Base-by-base conservation (phyloP, 176 grass and related monocot genomes). In the Pharus latifolius region DNA sequence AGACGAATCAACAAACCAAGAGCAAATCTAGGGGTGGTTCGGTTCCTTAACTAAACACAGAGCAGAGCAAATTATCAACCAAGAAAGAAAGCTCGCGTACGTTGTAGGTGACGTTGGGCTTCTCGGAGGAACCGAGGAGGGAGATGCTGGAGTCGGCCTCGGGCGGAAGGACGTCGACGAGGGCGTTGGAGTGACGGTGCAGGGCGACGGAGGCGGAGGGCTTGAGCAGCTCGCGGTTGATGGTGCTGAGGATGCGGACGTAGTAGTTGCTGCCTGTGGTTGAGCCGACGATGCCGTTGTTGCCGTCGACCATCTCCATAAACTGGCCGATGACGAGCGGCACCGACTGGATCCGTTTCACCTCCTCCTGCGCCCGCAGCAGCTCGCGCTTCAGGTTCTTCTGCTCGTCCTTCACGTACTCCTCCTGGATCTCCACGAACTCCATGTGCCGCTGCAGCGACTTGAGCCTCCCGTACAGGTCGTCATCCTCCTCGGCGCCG, bases 241-340 rank as follows among this genome's bases (percentile, higher is more conserved):
- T 97, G 49, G 89, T 97, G 74, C 94, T 97, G 4, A 97, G 74
- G 65, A 97, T 97, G 56, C 94, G 69, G 2, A 97, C 94, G 38
- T 97, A 97, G 81, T 97, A 97, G 77, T 97, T 97, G 58, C 89
- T 92, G 17, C 94, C 94, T 7, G 94, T 97, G 58, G 94, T 97
- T 33, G 94, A 97, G 31, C 94, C 94, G 1, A 97, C 94, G 76
- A 97, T 97, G 27, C 94, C 94, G 50, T 97, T 92, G 71, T 97
- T 97, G 56, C 88, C 87, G 81, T 97, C 94, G 56, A 97, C 94
- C 94, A 97, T 97, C 83, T 97, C 94, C 94, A 97, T 97, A 67
- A 97, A 97, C 86, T 97, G 94, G 65, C 94, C 94, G 53, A 97
- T 97, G 56, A 97, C 94, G 43, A 97, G 89, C 3, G 94, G 89